Conservation (phyloP, 345 rosid genomes). For the Boechera retrofracta region DNA sequence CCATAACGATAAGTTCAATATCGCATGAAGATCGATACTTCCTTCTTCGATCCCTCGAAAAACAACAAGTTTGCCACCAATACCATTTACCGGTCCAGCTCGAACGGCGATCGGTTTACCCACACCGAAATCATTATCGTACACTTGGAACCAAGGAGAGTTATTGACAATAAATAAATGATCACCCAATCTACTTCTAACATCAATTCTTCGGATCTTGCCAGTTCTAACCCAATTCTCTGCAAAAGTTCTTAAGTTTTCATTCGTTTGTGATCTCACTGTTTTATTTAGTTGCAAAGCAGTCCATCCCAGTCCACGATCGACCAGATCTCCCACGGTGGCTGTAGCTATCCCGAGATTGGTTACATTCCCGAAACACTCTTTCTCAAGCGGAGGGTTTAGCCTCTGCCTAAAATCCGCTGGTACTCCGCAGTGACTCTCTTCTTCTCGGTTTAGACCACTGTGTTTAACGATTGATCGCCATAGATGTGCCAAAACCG, state of each 20-base stretch:
- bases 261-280: conserved; percentile 29
- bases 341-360: not conserved
- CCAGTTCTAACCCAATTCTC: conserved; percentile 23
- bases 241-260: not conserved
- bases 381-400: conserved; percentile 34
- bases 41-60: conserved; percentile 32
- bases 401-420: conserved; percentile 35
- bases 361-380: conserved; percentile 28
- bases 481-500: conserved; percentile 44
- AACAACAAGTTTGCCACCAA: conserved; percentile 11
- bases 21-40: conserved; percentile 32
- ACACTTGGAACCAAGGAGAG: conserved; percentile 55
- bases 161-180: not conserved
- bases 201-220: not conserved
- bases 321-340: conserved; percentile 22
- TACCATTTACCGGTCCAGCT: conserved; percentile 21
- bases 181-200: not conserved
- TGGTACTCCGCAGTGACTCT: not conserved
- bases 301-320: conserved; percentile 16
- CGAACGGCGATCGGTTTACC: conserved; percentile 26
- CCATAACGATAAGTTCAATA: not conserved
- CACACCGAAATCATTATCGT: conserved; percentile 53
- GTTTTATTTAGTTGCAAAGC: conserved; percentile 11
- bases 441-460: conserved; percentile 25
- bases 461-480: not conserved